Evolutionary conservation across 176 grass and related monocot species (phyloP).

Genomic region (Canna indica): DNA sequence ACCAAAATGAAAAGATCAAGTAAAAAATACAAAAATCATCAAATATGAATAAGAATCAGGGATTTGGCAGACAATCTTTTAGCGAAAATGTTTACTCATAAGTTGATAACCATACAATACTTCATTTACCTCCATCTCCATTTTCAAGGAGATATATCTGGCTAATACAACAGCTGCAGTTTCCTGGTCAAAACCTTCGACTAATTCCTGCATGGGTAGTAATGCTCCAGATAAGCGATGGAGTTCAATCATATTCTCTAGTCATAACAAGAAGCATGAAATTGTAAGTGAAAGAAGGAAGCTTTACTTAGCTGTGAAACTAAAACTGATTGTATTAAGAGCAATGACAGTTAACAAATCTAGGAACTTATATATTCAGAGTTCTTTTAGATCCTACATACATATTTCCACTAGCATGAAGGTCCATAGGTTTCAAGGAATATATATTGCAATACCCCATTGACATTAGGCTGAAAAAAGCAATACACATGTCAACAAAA

Average conservation of each 20-base stretch:
- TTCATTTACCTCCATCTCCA: conserved; percentile 85
- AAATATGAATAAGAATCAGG: neutral
- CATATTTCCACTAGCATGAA: too few species aligned
- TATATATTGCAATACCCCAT: too few species aligned
- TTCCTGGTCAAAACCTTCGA: conserved; percentile 98
- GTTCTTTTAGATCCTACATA: too few species aligned
- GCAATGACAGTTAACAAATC: too few species aligned
- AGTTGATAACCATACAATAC: neutral
- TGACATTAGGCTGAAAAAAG: too few species aligned
- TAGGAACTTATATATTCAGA: too few species aligned
- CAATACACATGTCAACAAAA: too few species aligned
- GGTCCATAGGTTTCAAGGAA: too few species aligned
- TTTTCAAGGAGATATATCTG: conserved; percentile 98
- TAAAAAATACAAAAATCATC: neutral
- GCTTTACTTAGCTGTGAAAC: conserved; percentile 39
- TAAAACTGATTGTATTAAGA: neutral
- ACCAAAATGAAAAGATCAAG: neutral
- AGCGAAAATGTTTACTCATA: neutral
- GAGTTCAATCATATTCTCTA: neutral
- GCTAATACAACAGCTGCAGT: conserved; percentile 88
- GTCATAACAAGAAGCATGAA: neutral
- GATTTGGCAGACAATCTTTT: neutral
- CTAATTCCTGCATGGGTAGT: conserved; percentile 56
- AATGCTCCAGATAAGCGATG: conserved; percentile 6
- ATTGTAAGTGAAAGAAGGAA: neutral